Conservation (phyloP, 805 yeast species). For the Kuraishia molischiana region DNA sequence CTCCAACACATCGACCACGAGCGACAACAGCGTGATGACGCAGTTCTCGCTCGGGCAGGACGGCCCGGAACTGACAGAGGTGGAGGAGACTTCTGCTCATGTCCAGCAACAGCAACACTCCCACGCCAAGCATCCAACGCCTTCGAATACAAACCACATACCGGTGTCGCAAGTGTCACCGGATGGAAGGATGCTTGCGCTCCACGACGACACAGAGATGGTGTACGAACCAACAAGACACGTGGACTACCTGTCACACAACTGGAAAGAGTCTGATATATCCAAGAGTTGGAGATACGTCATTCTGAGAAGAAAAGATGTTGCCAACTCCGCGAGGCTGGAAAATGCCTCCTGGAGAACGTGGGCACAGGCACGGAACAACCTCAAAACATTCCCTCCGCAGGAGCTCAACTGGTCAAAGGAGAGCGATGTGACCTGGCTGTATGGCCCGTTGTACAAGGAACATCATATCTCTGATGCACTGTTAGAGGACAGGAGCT, state of each 20-base stretch:
- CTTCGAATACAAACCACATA: neutral
- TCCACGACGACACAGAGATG: constrained; percentile 83
- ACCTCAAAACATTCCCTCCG: constrained; percentile 74
- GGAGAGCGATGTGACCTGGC: constrained; percentile 96
- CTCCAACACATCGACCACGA: neutral
- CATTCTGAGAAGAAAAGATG: constrained; percentile 70
- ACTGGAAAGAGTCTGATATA: constrained; percentile 93
- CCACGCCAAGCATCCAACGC: constrained; percentile 6
- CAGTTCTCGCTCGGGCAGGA: neutral
- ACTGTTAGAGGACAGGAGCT: constrained; percentile 20
- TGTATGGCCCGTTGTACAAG: constrained; percentile 72
- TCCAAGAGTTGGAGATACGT: constrained; percentile 95
- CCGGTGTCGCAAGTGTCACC: constrained; percentile 1
- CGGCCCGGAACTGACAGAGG: neutral
- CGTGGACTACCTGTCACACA: constrained; percentile 90
- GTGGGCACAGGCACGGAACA: constrained; percentile 83
- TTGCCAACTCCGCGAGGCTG: constrained; percentile 69
- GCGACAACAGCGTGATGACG: neutral
- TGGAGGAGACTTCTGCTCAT: neutral
- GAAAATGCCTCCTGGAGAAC: constrained; percentile 94
- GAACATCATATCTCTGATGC: constrained; percentile 22
- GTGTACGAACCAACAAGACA: constrained; percentile 77
- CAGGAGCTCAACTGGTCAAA: constrained; percentile 93
- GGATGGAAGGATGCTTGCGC: constrained; percentile 19
- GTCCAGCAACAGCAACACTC: constrained; percentile 7